phyloP scores from a whole-genome alignment of 495 filamentous ascomycete species.

The Aspergillus kassunensis region DNA sequence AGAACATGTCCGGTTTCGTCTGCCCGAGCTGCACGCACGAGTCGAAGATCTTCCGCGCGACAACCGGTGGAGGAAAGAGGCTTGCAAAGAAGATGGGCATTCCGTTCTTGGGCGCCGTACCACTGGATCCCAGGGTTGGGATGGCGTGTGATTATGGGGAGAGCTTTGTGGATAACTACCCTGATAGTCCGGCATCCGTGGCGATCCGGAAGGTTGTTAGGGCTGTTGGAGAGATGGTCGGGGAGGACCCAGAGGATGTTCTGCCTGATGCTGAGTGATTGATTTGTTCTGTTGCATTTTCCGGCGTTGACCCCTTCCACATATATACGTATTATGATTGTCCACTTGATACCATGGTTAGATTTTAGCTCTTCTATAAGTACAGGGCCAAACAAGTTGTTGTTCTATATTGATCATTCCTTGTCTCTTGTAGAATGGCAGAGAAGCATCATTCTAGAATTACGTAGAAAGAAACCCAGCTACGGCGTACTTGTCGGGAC shows the following conservation, averaged over 20 bases:
- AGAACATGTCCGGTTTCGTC: conserved; percentile 97
- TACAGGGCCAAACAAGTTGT: too few relatives aligned
- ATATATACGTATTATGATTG: neutral
- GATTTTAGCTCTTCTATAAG: neutral
- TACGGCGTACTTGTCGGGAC: too few relatives aligned
- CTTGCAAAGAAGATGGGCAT: conserved; percentile 82
- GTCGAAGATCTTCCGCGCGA: conserved; percentile 84
- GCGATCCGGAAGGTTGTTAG: conserved; percentile 74
- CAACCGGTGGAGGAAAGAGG: conserved; percentile 78
- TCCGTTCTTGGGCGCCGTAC: conserved; percentile 85
- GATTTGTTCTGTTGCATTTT: conserved; percentile 16
- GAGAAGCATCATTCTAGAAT: too few relatives aligned
- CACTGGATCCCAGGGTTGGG: conserved; percentile 87
- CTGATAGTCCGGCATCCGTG: conserved; percentile 82
- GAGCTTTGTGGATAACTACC: conserved; percentile 91
- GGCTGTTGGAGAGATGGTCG: conserved; percentile 61
- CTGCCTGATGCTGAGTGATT: conserved; percentile 33
- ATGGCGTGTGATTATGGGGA: conserved; percentile 97
- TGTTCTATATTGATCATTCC: too few relatives aligned
- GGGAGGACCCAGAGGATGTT: conserved; percentile 45
- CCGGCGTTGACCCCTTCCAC: conserved; percentile 3
- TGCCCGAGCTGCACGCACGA: conserved; percentile 82
- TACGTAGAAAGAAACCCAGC: too few relatives aligned
- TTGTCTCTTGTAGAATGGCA: too few relatives aligned
- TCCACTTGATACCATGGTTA: conserved; percentile 20